Conservation (phyloP, 306 rosid genomes). For the Cucurbita ficifolia region DNA sequence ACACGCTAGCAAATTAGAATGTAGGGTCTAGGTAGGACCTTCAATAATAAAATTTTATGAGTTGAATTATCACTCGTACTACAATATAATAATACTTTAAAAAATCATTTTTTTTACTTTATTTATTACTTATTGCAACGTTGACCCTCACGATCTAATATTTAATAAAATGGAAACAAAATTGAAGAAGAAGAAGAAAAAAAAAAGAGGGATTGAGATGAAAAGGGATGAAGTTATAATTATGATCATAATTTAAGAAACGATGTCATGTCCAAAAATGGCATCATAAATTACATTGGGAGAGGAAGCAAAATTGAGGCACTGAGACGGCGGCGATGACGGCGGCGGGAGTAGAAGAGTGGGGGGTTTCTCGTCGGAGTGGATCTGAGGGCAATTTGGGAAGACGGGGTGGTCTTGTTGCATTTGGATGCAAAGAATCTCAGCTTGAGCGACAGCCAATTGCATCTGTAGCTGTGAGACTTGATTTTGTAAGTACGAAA, state of each 20-base stretch:
- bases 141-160: neutral
- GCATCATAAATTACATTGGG: conserved; percentile 39
- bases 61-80: neutral
- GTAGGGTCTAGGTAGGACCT: neutral
- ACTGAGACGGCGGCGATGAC: conserved; percentile 28
- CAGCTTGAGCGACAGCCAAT: conserved; percentile 82
- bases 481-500: conserved; percentile 63
- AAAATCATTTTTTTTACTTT: neutral
- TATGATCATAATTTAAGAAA: conserved; percentile 25
- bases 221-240: neutral
- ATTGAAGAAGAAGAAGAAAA: too few relatives aligned
- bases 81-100: neutral
- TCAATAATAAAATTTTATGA: neutral
- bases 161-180: too few relatives aligned
- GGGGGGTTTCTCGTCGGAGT: neutral
- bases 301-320: conserved; percentile 34
- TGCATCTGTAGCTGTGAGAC: conserved; percentile 90
- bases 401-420: conserved; percentile 31
- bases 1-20: neutral
- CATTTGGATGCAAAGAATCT: conserved; percentile 79
- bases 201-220: neutral
- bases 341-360: conserved; percentile 19
- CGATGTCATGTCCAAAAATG: conserved; percentile 54
- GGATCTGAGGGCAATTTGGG: conserved; percentile 8
- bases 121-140: neutral